phyloP scores from a whole-genome alignment of 495 filamentous ascomycete genomes.

The Penicillium lagena region DNA sequence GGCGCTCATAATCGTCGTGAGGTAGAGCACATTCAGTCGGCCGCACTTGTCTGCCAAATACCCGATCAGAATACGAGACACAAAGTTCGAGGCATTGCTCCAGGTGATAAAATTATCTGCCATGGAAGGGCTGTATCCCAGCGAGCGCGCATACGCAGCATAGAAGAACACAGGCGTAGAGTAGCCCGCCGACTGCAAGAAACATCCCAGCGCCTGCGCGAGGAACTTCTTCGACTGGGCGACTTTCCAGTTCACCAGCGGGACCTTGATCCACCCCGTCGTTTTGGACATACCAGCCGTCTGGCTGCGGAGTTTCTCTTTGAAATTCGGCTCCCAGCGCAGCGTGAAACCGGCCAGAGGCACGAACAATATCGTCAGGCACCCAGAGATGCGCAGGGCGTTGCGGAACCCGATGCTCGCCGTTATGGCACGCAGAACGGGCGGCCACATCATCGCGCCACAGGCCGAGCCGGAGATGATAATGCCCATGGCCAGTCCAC shows the following conservation, averaged over 20 bases:
- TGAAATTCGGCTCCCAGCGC: conserved; percentile 37
- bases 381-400: conserved; percentile 44
- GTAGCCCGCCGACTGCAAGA: conserved; percentile 38
- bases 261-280: conserved; percentile 18
- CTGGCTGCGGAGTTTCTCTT: conserved; percentile 22
- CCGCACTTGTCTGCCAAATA: conserved; percentile 42
- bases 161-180: conserved; percentile 39
- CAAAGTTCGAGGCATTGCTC: conserved; percentile 50
- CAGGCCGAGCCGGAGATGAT: conserved; percentile 47
- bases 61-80: conserved; percentile 43
- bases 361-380: conserved; percentile 37
- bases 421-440: conserved; percentile 42
- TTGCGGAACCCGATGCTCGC: conserved; percentile 44
- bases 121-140: conserved; percentile 30
- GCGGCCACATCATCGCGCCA: conserved; percentile 46
- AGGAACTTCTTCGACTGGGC: conserved; percentile 31
- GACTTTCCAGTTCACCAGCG: conserved; percentile 30
- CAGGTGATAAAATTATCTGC: conserved; percentile 45
- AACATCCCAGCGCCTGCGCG: conserved; percentile 33
- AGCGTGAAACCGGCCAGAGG: conserved; percentile 39
- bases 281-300: conserved; percentile 12
- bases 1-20: conserved; percentile 41
- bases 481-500: conserved; percentile 49
- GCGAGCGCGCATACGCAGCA: conserved; percentile 31
- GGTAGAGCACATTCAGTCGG: conserved; percentile 46